These are phyloP conservation scores for Candida schatavii DNA, from an alignment of 805 yeast genomes.

Conservation along the genomic window DNA sequence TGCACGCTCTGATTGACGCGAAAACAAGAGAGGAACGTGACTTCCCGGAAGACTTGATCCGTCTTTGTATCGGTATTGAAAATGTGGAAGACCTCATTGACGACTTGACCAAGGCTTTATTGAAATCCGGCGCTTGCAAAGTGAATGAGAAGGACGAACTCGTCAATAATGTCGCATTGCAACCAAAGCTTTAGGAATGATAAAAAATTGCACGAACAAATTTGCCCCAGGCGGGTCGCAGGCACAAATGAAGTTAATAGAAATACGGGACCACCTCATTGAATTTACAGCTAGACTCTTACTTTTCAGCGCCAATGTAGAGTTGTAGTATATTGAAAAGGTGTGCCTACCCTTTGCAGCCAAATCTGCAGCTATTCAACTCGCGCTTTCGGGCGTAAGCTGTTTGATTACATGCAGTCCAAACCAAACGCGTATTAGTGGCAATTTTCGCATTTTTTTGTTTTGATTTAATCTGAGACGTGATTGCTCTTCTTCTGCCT, in stretches of 20 bases:
- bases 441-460: neutral
- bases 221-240: neutral
- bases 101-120: slow-evolving; percentile 73
- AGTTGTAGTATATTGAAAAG: too few relatives aligned
- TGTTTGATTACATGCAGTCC: too few relatives aligned
- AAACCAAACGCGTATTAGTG: neutral
- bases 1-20: slow-evolving; percentile 94
- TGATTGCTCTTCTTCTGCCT: neutral
- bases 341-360: too few relatives aligned
- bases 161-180: slow-evolving; percentile 34
- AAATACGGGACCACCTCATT: too few relatives aligned
- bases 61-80: slow-evolving; percentile 92
- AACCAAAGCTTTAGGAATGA: slow-evolving; percentile 19
- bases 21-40: slow-evolving; percentile 83
- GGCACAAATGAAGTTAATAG: too few relatives aligned
- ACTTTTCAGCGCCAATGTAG: too few relatives aligned
- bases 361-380: too few relatives aligned
- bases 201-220: too few relatives aligned
- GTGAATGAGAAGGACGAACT: slow-evolving; percentile 39
- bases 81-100: slow-evolving; percentile 72
- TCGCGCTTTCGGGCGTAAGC: too few relatives aligned
- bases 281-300: too few relatives aligned
- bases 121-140: slow-evolving; percentile 58
- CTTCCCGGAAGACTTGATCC: slow-evolving; percentile 86
- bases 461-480: slow-evolving; percentile 1